Evolutionary conservation across 2,329 filamentous ascomycete genomes (phyloP).

Genomic region (Ophiostoma sp.): DNA sequence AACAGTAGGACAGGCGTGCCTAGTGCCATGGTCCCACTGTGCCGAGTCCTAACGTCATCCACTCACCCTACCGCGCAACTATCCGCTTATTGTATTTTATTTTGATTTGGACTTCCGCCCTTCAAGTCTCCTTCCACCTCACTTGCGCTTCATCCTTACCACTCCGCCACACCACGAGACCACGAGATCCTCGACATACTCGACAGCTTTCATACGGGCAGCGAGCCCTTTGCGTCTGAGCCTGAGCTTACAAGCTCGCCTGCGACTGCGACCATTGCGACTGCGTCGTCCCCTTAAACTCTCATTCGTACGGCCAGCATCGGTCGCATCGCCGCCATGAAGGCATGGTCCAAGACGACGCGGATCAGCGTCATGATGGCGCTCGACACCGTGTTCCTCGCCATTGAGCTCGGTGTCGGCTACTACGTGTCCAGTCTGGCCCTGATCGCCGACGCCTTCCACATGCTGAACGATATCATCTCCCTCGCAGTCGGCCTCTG

Average conservation of each 20-base stretch:
- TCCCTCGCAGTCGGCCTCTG: slow-evolving; percentile 88
- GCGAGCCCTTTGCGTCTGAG: not conserved
- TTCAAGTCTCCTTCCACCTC: not conserved
- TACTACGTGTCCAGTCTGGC: slow-evolving; percentile 87
- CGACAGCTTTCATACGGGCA: not conserved
- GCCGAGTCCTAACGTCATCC: not conserved
- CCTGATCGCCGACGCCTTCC: slow-evolving; percentile 92
- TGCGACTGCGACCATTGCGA: not conserved
- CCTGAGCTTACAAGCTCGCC: not conserved
- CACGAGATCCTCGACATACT: not conserved
- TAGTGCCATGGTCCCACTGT: slow-evolving; percentile 5
- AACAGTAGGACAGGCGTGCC: not conserved
- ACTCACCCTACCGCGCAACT: slow-evolving; percentile 2
- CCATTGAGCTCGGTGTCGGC: slow-evolving; percentile 79
- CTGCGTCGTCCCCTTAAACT: not conserved
- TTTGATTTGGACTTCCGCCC: not conserved
- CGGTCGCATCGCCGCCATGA: slow-evolving; percentile 19
- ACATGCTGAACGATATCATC: slow-evolving; percentile 99
- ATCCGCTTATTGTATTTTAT: slow-evolving; percentile 7
- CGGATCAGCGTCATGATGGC: slow-evolving; percentile 88
- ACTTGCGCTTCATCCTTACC: not conserved
- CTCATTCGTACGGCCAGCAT: not conserved
- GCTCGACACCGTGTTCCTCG: slow-evolving; percentile 85
- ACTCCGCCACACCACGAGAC: too few species aligned
- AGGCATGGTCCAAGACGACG: slow-evolving; percentile 83